Evolutionary conservation across 257 asterid genomes (phyloP).

Genomic region (Ilex aquifolium): DNA sequence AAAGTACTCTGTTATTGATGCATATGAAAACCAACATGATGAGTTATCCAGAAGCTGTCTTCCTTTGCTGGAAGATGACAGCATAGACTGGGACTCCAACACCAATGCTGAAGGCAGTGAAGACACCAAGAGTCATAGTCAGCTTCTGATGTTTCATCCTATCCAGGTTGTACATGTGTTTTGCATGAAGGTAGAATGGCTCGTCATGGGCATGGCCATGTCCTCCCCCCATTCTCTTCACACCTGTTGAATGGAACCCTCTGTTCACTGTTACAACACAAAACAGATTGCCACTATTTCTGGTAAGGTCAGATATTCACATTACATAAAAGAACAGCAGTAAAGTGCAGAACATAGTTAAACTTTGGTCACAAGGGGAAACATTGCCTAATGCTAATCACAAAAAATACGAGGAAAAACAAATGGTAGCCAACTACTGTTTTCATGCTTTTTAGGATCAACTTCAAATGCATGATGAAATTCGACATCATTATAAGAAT

Average conservation of each 20-base stretch:
- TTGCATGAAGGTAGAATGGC: not conserved
- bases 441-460: no score
- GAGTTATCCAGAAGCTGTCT: not conserved
- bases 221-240: not conserved
- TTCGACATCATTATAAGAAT: no score
- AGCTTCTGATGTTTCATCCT: conserved; percentile 1
- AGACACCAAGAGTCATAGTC: not conserved
- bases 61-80: not conserved
- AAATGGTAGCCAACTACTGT: no score
- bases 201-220: not conserved
- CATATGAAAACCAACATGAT: not conserved
- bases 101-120: not conserved
- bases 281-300: no score
- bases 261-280: not conserved
- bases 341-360: no score
- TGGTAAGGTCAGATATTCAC: no score
- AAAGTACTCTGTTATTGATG: not conserved
- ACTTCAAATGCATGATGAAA: no score
- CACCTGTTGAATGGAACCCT: not conserved
- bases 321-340: no score
- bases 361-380: no score
- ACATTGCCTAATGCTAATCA: no score
- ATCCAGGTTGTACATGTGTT: not conserved
- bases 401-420: no score
- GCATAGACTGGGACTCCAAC: not conserved